Conservation (phyloP, 2,329 filamentous ascomycete genomes). For the Epichloe hybrida region DNA sequence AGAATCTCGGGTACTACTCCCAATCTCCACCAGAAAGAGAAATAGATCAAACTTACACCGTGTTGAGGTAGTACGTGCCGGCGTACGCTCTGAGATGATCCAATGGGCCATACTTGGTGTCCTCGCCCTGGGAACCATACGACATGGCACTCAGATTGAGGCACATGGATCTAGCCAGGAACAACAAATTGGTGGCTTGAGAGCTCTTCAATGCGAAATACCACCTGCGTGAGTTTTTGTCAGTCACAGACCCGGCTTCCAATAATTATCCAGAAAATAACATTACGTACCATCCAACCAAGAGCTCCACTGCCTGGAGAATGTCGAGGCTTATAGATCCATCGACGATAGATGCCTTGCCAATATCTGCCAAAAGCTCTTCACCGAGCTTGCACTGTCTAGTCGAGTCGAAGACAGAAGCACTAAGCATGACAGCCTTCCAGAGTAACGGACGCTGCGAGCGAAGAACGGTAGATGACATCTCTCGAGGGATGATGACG, state of each 20-base stretch:
- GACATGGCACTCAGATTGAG: constrained; percentile 24
- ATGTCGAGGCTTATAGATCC: constrained; percentile 32
- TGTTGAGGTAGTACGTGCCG: constrained; percentile 37
- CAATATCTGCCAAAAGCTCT: constrained; percentile 30
- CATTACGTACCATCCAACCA: constrained; percentile 30
- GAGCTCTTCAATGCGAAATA: constrained; percentile 35
- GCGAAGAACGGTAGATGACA: constrained; percentile 24
- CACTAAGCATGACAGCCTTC: constrained; percentile 35
- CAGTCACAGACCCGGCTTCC: background rate
- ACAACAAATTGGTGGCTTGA: constrained; percentile 35
- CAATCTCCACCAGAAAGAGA: background rate
- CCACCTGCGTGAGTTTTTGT: constrained; percentile 20
- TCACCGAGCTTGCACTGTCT: constrained; percentile 31
- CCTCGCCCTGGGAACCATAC: constrained; percentile 13
- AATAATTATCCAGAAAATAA: background rate
- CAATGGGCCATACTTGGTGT: constrained; percentile 17
- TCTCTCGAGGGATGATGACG: constrained; percentile 24
- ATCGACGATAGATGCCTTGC: constrained; percentile 24
- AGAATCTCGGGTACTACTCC: background rate
- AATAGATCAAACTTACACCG: constrained; percentile 23
- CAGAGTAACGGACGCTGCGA: constrained; percentile 30
- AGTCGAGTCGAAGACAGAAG: constrained; percentile 27
- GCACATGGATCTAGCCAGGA: constrained; percentile 33
- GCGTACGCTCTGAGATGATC: constrained; percentile 34
- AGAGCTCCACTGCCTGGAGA: constrained; percentile 31